These are phyloP conservation scores for Boletus vermiculosoides DNA, from an alignment of 768 basidiomycete genomes.

Conservation along the genomic window DNA sequence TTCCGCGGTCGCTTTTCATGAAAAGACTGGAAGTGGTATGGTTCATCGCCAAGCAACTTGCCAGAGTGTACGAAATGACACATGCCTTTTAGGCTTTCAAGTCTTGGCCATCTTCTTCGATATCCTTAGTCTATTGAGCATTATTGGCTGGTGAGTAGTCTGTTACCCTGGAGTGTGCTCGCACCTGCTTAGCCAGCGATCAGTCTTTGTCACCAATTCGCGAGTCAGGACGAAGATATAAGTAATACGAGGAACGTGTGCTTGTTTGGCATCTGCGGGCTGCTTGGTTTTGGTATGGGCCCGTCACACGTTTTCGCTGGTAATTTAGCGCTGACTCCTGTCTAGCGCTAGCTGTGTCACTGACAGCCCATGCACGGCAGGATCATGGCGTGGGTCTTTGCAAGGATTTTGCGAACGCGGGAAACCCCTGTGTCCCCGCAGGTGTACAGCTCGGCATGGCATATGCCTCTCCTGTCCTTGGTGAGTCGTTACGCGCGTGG, in stretches of 20 bases:
- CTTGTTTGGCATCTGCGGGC: slow-evolving; percentile 21
- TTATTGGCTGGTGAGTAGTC: slow-evolving; percentile 22
- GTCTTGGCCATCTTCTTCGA: slow-evolving; percentile 13
- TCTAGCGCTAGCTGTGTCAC: slow-evolving; percentile 18
- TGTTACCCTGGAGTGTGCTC: neutral
- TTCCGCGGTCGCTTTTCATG: slow-evolving; percentile 16
- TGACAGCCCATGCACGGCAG: slow-evolving; percentile 31
- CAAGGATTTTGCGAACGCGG: slow-evolving; percentile 28
- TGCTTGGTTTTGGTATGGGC: slow-evolving; percentile 20
- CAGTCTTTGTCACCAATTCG: slow-evolving; percentile 19
- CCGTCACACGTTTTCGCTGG: neutral
- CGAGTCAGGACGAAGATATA: slow-evolving; percentile 15
- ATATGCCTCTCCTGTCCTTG: slow-evolving; percentile 26
- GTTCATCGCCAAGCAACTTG: neutral
- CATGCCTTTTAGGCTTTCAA: slow-evolving; percentile 21
- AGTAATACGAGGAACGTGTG: slow-evolving; percentile 23
- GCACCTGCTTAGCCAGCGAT: neutral
- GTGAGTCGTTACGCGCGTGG: slow-evolving; percentile 19
- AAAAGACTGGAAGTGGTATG: slow-evolving; percentile 24
- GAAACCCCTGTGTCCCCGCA: slow-evolving; percentile 22
- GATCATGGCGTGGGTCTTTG: slow-evolving; percentile 22
- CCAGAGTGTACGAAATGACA: neutral
- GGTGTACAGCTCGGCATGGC: slow-evolving; percentile 29
- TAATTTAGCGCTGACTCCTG: neutral
- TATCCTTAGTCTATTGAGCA: slow-evolving; percentile 8